Conservation (phyloP, 352 stramenopile species). For the Phytophthora litchii region DNA sequence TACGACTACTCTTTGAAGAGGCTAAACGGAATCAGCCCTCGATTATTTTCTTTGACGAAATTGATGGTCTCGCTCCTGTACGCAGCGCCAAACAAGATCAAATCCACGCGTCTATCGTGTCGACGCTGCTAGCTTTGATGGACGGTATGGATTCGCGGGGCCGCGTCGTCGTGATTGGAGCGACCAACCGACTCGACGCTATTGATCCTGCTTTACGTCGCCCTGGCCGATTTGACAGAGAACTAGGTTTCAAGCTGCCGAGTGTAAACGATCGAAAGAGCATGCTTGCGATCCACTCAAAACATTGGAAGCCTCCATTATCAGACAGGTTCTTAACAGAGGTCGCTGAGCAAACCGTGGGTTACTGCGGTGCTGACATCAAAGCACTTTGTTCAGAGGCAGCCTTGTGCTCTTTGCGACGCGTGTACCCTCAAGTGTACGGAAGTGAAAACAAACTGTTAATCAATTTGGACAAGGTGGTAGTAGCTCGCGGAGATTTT, state of each 20-base stretch:
- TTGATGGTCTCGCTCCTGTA: conserved; percentile 92
- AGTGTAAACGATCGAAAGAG: conserved; percentile 78
- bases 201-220: conserved; percentile 96
- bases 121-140: conserved; percentile 93
- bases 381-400: conserved; percentile 92
- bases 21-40: conserved; percentile 89
- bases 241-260: conserved; percentile 91
- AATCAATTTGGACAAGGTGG: conserved; percentile 73
- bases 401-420: conserved; percentile 85
- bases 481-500: conserved; percentile 81
- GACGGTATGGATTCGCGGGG: conserved; percentile 87
- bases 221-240: conserved; percentile 93
- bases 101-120: conserved; percentile 94
- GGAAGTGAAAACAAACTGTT: conserved; percentile 76
- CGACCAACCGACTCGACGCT: conserved; percentile 96
- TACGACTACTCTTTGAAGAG: conserved; percentile 92
- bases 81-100: conserved; percentile 94
- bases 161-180: conserved; percentile 97
- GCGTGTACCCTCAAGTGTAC: conserved; percentile 90
- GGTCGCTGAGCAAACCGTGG: conserved; percentile 83
- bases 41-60: conserved; percentile 97
- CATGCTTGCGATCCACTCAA: conserved; percentile 91
- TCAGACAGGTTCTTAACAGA: conserved; percentile 65
- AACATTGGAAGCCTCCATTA: conserved; percentile 84
- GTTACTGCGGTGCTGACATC: conserved; percentile 92